These are phyloP conservation scores for Oryza brachyantha DNA, from an alignment of 176 grass and related monocot species.

Conservation along the genomic window DNA sequence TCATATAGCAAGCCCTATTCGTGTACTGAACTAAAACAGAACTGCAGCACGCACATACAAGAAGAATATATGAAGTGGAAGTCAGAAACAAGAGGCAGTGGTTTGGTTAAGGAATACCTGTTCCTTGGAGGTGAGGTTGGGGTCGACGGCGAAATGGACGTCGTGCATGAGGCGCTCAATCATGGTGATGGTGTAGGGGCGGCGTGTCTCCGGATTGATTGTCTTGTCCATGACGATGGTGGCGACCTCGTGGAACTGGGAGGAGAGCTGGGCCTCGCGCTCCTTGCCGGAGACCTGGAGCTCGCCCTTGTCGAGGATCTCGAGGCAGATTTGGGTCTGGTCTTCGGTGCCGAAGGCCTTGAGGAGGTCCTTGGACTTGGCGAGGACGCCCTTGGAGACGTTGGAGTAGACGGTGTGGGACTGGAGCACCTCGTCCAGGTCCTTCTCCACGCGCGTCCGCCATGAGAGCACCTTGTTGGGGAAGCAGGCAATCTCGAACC, in stretches of 20 bases:
- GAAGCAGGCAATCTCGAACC: slow-evolving; percentile 92
- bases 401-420: slow-evolving; percentile 80
- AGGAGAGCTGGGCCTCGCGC: slow-evolving; percentile 79
- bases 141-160: slow-evolving; percentile 71
- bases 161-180: slow-evolving; percentile 94
- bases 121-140: slow-evolving; percentile 69
- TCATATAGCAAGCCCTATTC: no score
- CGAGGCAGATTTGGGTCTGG: slow-evolving; percentile 68
- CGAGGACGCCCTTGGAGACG: slow-evolving; percentile 85
- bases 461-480: slow-evolving; percentile 93
- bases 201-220: slow-evolving; percentile 68
- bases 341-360: slow-evolving; percentile 76
- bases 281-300: slow-evolving; percentile 97
- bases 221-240: slow-evolving; percentile 98
- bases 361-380: slow-evolving; percentile 78
- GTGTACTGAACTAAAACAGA: no score
- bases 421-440: slow-evolving; percentile 84
- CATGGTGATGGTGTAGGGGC: slow-evolving; percentile 93
- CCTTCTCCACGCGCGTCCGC: slow-evolving; percentile 76
- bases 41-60: not conserved
- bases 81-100: no score
- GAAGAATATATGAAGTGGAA: no score
- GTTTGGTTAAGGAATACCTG: slow-evolving; percentile 28
- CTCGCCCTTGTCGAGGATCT: slow-evolving; percentile 95
- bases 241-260: slow-evolving; percentile 89